Base-by-base conservation (phyloP, 78 protist genomes). In the Mastigamoeba balamuthi region DNA sequence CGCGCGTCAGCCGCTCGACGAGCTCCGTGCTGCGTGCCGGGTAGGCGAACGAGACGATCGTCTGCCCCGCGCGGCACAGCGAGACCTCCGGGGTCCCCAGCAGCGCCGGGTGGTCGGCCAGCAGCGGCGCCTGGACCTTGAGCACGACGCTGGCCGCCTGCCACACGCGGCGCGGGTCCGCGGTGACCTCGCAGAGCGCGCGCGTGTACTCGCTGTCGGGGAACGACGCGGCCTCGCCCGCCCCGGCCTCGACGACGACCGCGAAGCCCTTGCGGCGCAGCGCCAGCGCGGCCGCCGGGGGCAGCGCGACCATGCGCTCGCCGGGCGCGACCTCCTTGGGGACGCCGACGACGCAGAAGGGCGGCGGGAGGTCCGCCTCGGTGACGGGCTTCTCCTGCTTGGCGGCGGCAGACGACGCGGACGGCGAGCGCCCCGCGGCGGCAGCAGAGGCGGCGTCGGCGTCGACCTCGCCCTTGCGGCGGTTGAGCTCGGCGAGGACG, bases 191-290 rank as follows among this genome's bases (percentile, higher is more conserved):
- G n/a, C n/a, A n/a, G n/a, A n/a, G n/a, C n/a, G 85, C 86, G 29
- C 25, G 68, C 4, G 52, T 25, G 52, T 86, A 86, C 33, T 80
- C 73, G 9, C 27, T 8, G 69, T 86, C 91, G 25, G 53, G 30
- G 44, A 86, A 86, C 38, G 74, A 71, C 0, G 91, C 78, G 23
- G 73, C 77, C 40, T 65, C 63, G 39, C 91, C 91, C 40, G 91
- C 91, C 0, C 78, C 83, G 7, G 74, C 75, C 63, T 86, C 88
- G 52, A 86, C 64, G 48, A 3, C n/a, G n/a, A n/a, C n/a, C n/a
- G n/a, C n/a, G n/a, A n/a, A n/a, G n/a, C n/a, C n/a, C n/a, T n/a
- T n/a, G n/a, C n/a, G n/a, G n/a, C n/a, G n/a, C n/a, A n/a, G n/a
- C n/a, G n/a, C n/a, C n/a, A n/a, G n/a, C n/a, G n/a, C n/a, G n/a